Percentiles rank a stretch among this genome's conserved stretches.
Conservation (phyloP, 23 red algal genomes). For the Gracilaria gracilis region DNA sequence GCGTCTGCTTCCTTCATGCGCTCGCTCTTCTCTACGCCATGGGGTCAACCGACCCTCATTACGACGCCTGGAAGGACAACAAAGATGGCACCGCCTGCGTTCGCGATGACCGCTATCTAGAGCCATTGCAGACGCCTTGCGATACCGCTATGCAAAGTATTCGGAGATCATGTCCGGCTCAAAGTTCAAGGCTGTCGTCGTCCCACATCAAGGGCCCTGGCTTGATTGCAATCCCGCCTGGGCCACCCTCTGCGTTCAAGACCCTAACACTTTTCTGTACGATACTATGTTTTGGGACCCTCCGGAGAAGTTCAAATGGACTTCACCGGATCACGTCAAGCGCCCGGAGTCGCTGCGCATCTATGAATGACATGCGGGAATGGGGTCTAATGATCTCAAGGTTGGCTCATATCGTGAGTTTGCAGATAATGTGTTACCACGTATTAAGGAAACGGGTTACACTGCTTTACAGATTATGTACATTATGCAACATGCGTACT, state of each 20-base stretch:
- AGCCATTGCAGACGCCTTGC: constrained; percentile 80
- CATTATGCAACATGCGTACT: constrained; percentile 99
- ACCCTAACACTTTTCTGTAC: constrained; percentile 86
- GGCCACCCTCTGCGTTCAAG: constrained; percentile 87
- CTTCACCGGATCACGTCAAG: constrained; percentile 53
- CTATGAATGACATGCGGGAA: constrained; percentile 98
- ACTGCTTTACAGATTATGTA: constrained; percentile 99
- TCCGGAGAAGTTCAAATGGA: constrained; percentile 88
- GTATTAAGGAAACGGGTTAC: constrained; percentile 90
- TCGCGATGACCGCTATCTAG: constrained; percentile 87
- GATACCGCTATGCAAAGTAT: constrained; percentile 89
- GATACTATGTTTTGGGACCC: constrained; percentile 98
- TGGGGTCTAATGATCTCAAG: constrained; percentile 85
- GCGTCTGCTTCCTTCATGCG: too few species aligned
- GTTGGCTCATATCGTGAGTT: constrained; percentile 94
- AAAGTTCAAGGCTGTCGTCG: constrained; percentile 87
- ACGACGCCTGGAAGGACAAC: constrained; percentile 79
- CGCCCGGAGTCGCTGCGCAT: constrained; percentile 78
- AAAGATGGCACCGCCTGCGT: constrained; percentile 85
- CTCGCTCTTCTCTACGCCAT: constrained; percentile 32
- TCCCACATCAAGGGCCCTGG: constrained; percentile 79
- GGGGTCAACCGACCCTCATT: constrained; percentile 47
- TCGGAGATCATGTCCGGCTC: constrained; percentile 66
- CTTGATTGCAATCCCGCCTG: constrained; percentile 96
- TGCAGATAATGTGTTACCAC: constrained; percentile 87